A percentile compares a stretch with the other conserved stretches of the same genome.
These are phyloP conservation scores for Globisporangium cederbergense DNA, from an alignment of 352 stramenopile genomes.

Conservation along the genomic window DNA sequence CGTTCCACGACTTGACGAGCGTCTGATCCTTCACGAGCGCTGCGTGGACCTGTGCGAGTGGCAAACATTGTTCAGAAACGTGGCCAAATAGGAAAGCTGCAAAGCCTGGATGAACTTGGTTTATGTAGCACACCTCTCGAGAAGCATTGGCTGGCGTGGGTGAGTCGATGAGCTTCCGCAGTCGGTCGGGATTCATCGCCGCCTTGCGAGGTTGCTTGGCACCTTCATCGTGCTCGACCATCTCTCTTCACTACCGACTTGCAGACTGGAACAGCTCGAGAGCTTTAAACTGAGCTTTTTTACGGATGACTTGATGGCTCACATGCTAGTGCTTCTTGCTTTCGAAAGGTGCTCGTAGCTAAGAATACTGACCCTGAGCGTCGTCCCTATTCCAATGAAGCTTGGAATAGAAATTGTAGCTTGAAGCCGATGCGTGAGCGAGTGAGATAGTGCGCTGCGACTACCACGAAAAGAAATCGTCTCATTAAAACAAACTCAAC, in stretches of 20 bases:
- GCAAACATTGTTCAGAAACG: background rate
- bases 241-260: background rate
- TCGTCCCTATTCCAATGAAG: background rate
- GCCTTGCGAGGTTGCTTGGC: constrained; percentile 29
- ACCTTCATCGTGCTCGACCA: constrained; percentile 13
- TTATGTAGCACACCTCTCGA: constrained; percentile 19
- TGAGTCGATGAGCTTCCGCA: constrained; percentile 66
- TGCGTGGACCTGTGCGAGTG: constrained; percentile 19
- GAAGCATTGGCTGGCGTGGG: constrained; percentile 35
- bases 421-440: too few relatives aligned
- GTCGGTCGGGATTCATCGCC: constrained; percentile 47
- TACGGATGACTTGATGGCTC: background rate
- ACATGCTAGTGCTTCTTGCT: background rate
- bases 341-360: background rate
- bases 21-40: constrained; percentile 42
- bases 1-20: constrained; percentile 48
- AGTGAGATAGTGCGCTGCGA: background rate
- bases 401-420: background rate
- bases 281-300: background rate
- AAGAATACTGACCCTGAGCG: background rate
- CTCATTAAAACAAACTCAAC: background rate
- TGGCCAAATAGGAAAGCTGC: background rate
- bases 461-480: background rate
- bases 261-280: background rate
- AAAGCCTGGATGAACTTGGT: background rate